Base-by-base conservation (phyloP, 371 early-diverging fungal genomes). In the Amoeboaphelidium protococcarum region DNA sequence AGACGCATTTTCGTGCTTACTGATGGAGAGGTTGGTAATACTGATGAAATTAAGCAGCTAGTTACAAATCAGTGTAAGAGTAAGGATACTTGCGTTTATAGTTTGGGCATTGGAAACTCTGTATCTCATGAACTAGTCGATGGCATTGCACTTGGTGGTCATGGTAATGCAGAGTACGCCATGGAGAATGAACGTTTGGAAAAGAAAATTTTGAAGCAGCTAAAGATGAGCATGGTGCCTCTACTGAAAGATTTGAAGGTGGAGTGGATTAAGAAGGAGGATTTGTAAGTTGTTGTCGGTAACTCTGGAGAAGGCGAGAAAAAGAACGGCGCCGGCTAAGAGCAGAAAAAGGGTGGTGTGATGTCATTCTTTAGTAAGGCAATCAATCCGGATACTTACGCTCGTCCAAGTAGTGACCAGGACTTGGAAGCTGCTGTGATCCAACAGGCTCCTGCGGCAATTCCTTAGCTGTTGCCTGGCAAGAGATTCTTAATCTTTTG, bases 41-140 rank as follows among this genome's bases (percentile, higher is more conserved):
- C 54, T 19, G 48, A 57, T 2, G 12, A 46, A 26, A 41, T 62
- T 26, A 49, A 60, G 24, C 31, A 47, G 2, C 46, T 42, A 44
- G 41, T 61, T 47, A 50, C 53, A 31, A 13, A 45, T 24, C 44
- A 52, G 13, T 12, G 13, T 44, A 25, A 20, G 46, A 37, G 22
- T 40, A 46, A 47, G 41, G 45, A 57, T 13, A 37, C 57, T 1
- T 51, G 68, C n/a, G 47, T 66, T 21, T 68, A 66, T 49, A 47
- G 66, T 22, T 45, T 68, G 2, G 68, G 66, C 1, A 54, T 68
- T 22, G 68, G 68, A 2, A 44, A 42, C 40, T 46, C 46, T 43
- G 68, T 68, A 16, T 64, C 65, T 16, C 60, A 58, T 55, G 48
- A 58, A 27, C 51, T 68, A 41, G 63, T 68, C 26, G 62, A 68